Conservation (phyloP, 192 early-diverging fungal genomes). For the Tieghemiomyces parasiticus region DNA sequence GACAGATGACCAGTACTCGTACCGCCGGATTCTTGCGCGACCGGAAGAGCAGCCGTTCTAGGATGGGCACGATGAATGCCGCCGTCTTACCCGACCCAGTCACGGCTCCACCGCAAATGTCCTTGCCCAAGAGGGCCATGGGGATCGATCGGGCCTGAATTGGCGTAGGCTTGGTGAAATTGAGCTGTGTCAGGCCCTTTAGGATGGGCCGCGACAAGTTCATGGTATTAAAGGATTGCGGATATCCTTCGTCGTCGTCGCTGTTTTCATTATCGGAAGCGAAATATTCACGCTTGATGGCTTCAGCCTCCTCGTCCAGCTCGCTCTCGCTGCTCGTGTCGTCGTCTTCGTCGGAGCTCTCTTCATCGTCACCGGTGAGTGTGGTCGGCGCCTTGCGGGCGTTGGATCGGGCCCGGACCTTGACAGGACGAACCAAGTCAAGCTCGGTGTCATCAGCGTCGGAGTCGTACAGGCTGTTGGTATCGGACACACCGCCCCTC, state of each 20-base stretch:
- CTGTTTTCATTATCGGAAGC: constrained; percentile 22
- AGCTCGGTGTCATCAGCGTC: constrained; percentile 9
- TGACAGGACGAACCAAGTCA: too few relatives aligned
- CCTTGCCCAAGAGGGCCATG: constrained; percentile 83
- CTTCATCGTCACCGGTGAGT: background rate
- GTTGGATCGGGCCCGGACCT: constrained; percentile 15
- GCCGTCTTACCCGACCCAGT: constrained; percentile 98
- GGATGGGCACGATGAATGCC: constrained; percentile 88
- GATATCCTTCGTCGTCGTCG: constrained; percentile 26
- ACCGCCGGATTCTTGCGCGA: constrained; percentile 63
- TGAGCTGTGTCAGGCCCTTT: constrained; percentile 75
- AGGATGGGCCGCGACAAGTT: constrained; percentile 91
- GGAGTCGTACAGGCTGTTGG: constrained; percentile 1
- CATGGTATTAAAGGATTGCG: constrained; percentile 81
- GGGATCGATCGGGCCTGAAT: constrained; percentile 92
- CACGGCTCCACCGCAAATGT: constrained; percentile 95
- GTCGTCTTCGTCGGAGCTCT: constrained; percentile 13
- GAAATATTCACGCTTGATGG: constrained; percentile 31
- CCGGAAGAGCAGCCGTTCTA: constrained; percentile 87
- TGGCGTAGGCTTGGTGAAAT: constrained; percentile 82
- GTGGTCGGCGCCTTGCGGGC: background rate
- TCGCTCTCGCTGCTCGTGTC: constrained; percentile 24
- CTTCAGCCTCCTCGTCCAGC: constrained; percentile 28
- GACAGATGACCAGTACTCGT: constrained; percentile 82
- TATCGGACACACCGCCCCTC: constrained; percentile 13